phyloP scores from a whole-genome alignment of 257 asterid genomes.

The Lithospermum erythrorhizon region DNA sequence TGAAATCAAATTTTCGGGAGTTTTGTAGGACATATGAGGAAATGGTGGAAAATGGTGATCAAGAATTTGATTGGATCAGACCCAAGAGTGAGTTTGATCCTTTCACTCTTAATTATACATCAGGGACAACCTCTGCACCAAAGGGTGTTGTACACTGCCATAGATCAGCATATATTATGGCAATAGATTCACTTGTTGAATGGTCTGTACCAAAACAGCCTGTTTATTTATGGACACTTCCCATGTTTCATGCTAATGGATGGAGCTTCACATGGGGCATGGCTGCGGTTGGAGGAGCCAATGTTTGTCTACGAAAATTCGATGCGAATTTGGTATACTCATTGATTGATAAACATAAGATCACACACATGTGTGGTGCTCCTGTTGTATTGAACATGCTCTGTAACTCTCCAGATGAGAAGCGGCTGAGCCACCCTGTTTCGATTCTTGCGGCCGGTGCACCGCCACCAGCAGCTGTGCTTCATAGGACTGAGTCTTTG shows the following conservation, averaged over 20 bases:
- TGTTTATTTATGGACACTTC: slow-evolving; percentile 13
- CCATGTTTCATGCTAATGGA: slow-evolving; percentile 15
- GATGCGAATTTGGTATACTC: background rate
- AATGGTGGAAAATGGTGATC: background rate
- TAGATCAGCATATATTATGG: background rate
- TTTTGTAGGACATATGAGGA: background rate
- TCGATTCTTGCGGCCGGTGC: slow-evolving; percentile 12
- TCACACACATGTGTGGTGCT: slow-evolving; percentile 10
- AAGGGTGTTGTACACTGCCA: slow-evolving; percentile 4
- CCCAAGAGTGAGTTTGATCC: background rate
- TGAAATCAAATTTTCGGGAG: too few relatives aligned
- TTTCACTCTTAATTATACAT: background rate
- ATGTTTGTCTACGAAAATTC: slow-evolving; percentile 6
- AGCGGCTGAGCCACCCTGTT: slow-evolving; percentile 4
- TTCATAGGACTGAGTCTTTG: slow-evolving; percentile 5
- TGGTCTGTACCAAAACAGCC: slow-evolving; percentile 7
- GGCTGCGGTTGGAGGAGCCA: slow-evolving; percentile 12
- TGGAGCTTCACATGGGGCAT: slow-evolving; percentile 12
- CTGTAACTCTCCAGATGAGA: background rate
- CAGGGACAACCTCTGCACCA: background rate
- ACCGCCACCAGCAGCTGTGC: slow-evolving; percentile 17
- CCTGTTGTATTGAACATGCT: slow-evolving; percentile 1
- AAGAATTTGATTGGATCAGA: background rate
- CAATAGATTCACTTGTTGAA: background rate
- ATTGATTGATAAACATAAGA: background rate